Conservation (phyloP, 2,329 filamentous ascomycete species). For the Paracoccidioides lutzii region DNA sequence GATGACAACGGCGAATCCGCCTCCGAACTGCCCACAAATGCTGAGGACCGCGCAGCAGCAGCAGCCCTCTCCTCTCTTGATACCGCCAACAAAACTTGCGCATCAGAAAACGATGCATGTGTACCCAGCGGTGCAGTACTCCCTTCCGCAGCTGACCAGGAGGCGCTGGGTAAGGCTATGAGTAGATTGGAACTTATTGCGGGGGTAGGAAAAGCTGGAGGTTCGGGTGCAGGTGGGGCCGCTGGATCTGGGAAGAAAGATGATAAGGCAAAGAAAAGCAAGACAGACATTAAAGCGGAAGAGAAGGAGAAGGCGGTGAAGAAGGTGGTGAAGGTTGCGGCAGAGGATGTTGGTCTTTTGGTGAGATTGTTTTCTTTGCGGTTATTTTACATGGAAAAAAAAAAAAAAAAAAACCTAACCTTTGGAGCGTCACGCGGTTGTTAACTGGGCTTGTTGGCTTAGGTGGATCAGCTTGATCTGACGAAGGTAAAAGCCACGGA, state of each 20-base stretch:
- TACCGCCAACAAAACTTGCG: constrained; percentile 23
- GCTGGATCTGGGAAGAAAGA: constrained; percentile 14
- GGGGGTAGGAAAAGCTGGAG: constrained; percentile 16
- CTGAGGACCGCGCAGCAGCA: constrained; percentile 39
- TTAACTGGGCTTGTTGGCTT: neutral
- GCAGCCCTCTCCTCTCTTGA: constrained; percentile 36
- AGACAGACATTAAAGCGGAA: neutral
- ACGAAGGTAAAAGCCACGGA: constrained; percentile 36
- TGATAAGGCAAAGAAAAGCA: constrained; percentile 15
- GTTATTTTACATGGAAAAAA: neutral
- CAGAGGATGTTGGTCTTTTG: constrained; percentile 35
- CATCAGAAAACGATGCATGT: constrained; percentile 20
- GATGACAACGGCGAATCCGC: constrained; percentile 21
- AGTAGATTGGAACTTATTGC: constrained; percentile 34
- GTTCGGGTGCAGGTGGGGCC: constrained; percentile 7
- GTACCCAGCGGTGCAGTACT: constrained; percentile 15
- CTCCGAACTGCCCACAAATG: constrained; percentile 29
- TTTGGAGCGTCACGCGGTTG: neutral
- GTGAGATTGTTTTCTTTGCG: constrained; percentile 19
- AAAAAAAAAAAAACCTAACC: too few relatives aligned
- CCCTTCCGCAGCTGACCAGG: constrained; percentile 30
- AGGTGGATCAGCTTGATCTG: constrained; percentile 36
- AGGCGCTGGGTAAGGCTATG: constrained; percentile 39
- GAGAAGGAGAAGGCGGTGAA: constrained; percentile 28
- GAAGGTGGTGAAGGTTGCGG: constrained; percentile 32